phyloP scores from a whole-genome alignment of 148 eudicot genomes.

The Amaranthus cruentus region DNA sequence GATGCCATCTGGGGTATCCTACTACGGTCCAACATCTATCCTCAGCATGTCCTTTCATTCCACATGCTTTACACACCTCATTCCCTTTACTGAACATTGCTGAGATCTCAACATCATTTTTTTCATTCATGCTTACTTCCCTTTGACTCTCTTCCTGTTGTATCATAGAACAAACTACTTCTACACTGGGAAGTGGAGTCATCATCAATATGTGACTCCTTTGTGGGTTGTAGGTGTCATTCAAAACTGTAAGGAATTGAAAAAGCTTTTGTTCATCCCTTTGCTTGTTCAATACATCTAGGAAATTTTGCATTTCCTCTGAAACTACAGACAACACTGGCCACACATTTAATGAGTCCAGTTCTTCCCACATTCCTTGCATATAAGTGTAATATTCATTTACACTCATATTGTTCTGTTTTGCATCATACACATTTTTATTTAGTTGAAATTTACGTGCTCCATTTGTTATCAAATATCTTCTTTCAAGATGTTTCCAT shows the following conservation, averaged over 20 bases:
- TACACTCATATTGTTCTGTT: too few relatives aligned
- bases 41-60: background rate
- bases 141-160: constrained; percentile 1
- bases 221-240: background rate
- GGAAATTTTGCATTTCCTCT: too few relatives aligned
- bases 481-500: too few relatives aligned
- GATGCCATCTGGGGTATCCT: background rate
- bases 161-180: background rate
- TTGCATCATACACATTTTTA: too few relatives aligned
- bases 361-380: too few relatives aligned
- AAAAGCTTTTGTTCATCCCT: background rate
- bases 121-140: background rate
- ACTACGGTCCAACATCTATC: background rate
- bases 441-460: too few relatives aligned
- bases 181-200: background rate
- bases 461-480: too few relatives aligned
- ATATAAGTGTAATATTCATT: too few relatives aligned
- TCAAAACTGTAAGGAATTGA: background rate
- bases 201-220: background rate
- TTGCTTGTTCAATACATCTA: background rate
- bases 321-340: too few relatives aligned
- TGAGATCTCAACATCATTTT: background rate
- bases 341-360: too few relatives aligned
- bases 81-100: background rate
- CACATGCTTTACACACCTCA: background rate